Evolutionary conservation across 2,329 filamentous ascomycete genomes (phyloP).

Genomic region (Teratosphaeriaceae sp.): DNA sequence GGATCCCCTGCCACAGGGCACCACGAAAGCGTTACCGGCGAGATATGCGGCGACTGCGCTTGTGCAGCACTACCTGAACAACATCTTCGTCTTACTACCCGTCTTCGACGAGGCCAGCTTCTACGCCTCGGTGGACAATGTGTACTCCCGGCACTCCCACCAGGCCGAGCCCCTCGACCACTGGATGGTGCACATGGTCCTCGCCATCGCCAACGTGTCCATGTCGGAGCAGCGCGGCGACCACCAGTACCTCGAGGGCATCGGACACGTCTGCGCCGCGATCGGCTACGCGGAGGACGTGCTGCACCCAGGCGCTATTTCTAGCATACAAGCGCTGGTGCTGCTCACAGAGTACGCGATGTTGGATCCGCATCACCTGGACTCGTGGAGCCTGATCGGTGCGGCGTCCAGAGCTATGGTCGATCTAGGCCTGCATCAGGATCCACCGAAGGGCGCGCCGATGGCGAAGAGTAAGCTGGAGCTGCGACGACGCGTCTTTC

Average conservation of each 20-base stretch:
- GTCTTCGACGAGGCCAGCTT: conserved; percentile 75
- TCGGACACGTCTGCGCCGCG: conserved; percentile 57
- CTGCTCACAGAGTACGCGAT: conserved; percentile 85
- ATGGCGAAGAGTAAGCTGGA: conserved; percentile 66
- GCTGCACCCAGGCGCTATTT: conserved; percentile 74
- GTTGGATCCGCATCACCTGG: conserved; percentile 83
- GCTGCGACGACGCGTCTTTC: conserved; percentile 75
- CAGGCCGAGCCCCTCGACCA: conserved; percentile 62
- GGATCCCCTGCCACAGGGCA: conserved; percentile 59
- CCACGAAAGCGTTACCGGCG: conserved; percentile 58
- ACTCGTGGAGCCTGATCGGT: conserved; percentile 89
- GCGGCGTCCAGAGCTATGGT: conserved; percentile 82
- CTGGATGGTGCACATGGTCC: conserved; percentile 83
- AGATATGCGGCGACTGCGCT: conserved; percentile 61
- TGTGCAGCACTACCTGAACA: conserved; percentile 77
- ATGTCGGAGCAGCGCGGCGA: conserved; percentile 62
- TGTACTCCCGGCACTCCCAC: conserved; percentile 66
- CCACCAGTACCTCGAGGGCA: conserved; percentile 55
- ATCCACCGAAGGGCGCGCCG: conserved; percentile 65
- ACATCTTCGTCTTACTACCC: conserved; percentile 72
- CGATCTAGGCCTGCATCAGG: conserved; percentile 88
- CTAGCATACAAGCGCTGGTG: conserved; percentile 80
- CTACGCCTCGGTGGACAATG: conserved; percentile 69
- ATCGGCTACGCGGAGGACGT: conserved; percentile 74
- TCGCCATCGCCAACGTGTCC: conserved; percentile 72